Evolutionary conservation across 139 green algal genomes (phyloP), one percentile per base, ranked within the genome.

Genomic region (Chlamydomonas sp.): DNA sequence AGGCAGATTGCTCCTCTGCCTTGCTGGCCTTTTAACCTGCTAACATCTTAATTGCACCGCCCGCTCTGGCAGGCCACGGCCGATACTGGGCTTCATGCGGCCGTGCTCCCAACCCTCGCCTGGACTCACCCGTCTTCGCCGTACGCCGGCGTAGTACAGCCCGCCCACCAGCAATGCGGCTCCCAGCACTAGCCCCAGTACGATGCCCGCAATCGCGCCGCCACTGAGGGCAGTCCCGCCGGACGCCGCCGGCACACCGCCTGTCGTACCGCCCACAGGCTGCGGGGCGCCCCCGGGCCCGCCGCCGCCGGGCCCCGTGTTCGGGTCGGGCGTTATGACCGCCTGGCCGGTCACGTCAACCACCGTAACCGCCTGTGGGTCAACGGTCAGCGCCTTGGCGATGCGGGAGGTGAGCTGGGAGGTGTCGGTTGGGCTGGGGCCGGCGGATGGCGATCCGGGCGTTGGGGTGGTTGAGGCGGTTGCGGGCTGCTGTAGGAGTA

Each of bases 71-170:
- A 49, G 31, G 31, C 31, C 31, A 49, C 31, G 31, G 31, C 31
- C 31, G 31, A 49, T 49, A 49, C 31, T 49, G 31, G 31, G 31
- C n/a, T n/a, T n/a, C n/a, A n/a, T n/a, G n/a, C n/a, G n/a, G n/a
- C n/a, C n/a, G n/a, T n/a, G n/a, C n/a, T 14, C 71, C 71, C 16
- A 76, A 76, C 5, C 71, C 14, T 2, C 15, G 71, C 1, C 69
- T 0, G 1, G 69, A 14, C 80, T 77, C 58, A 85, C 80, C 80
- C 82, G 77, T 58, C n/a, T 7, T 2, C 17, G 71, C 0, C 71
- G 61, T 20, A 86, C 12, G 7, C 82, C 71, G 6, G 82, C 82
- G 49, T 74, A 79, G 71, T 86, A 86, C 5, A 86, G 61, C 69
- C 62, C 61, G 18, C 60, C 82, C 82, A 71, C 79, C 7, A 86